Percentiles rank a stretch among this genome's conserved stretches.
These are phyloP conservation scores for Calonectria leucothoes DNA, from an alignment of 2,329 filamentous ascomycete species.

Conservation along the genomic window DNA sequence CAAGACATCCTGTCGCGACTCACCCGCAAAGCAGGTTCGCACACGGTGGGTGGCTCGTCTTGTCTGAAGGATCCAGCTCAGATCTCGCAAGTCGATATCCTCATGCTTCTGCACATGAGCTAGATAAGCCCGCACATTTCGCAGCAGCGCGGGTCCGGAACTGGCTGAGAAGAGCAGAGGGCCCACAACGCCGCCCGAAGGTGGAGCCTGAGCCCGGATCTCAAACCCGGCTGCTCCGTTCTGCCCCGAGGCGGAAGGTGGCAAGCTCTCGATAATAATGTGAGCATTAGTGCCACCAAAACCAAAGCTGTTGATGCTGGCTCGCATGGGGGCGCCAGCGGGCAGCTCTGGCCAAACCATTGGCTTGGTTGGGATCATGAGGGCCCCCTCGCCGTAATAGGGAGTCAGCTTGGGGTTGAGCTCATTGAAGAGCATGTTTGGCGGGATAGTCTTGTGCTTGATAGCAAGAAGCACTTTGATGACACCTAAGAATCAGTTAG, in stretches of 20 bases:
- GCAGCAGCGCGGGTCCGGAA: neutral
- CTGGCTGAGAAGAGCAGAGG: neutral
- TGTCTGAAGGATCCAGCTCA: neutral
- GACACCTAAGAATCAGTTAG: too few relatives aligned
- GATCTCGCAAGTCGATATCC: neutral
- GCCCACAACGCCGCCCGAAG: neutral
- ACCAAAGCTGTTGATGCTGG: slow-evolving; percentile 48
- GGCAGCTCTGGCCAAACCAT: slow-evolving; percentile 34
- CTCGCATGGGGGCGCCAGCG: slow-evolving; percentile 22
- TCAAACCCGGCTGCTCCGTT: neutral
- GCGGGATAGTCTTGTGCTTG: slow-evolving; percentile 37
- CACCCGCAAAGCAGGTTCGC: neutral
- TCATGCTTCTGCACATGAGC: neutral
- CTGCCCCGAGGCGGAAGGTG: neutral
- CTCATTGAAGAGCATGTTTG: slow-evolving; percentile 45
- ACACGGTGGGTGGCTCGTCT: neutral
- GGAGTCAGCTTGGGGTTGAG: slow-evolving; percentile 43
- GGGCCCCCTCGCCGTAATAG: slow-evolving; percentile 25
- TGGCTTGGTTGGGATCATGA: slow-evolving; percentile 34
- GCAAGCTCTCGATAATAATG: slow-evolving; percentile 47
- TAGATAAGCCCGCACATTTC: neutral
- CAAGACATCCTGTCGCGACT: neutral
- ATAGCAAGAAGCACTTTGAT: slow-evolving; percentile 33
- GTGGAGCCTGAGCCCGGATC: neutral
- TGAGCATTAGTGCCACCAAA: slow-evolving; percentile 59